These are phyloP conservation scores for Bjerkandera adusta DNA, from an alignment of 1,284 basidiomycete genomes.

Conservation along the genomic window DNA sequence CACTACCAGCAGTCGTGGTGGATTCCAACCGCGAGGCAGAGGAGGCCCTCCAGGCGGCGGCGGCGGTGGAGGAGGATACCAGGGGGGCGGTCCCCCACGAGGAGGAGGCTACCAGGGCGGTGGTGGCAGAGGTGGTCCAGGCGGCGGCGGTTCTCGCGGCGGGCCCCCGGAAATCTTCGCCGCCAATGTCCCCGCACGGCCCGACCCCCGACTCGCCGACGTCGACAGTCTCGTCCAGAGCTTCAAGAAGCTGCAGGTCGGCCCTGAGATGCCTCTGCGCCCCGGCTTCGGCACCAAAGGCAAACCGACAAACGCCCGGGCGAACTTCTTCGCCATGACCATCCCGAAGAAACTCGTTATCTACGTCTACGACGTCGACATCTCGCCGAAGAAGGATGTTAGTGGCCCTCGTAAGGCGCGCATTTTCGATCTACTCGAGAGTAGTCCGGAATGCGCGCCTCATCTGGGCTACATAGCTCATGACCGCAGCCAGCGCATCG, in stretches of 20 bases:
- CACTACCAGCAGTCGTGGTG: background rate
- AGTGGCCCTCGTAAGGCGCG: slow-evolving; percentile 41
- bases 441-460: slow-evolving; percentile 37
- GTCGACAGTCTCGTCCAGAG: slow-evolving; percentile 3
- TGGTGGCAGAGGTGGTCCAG: slow-evolving; percentile 19
- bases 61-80: slow-evolving; percentile 10
- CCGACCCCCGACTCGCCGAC: background rate
- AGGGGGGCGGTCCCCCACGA: slow-evolving; percentile 18
- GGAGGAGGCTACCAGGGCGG: too few relatives aligned
- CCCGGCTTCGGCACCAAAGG: slow-evolving; percentile 68
- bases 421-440: slow-evolving; percentile 60
- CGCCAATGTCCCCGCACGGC: background rate
- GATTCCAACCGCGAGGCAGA: slow-evolving; percentile 3
- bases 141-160: background rate
- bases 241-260: slow-evolving; percentile 1
- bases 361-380: slow-evolving; percentile 61
- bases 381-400: slow-evolving; percentile 44
- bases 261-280: slow-evolving; percentile 51
- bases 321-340: slow-evolving; percentile 66
- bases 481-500: slow-evolving; percentile 55
- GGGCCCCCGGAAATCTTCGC: slow-evolving; percentile 1
- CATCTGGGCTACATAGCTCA: slow-evolving; percentile 54
- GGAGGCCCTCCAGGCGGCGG: slow-evolving; percentile 12
- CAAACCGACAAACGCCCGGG: slow-evolving; percentile 46
- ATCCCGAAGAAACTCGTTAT: slow-evolving; percentile 43